Evolutionary conservation across 306 rosid species (phyloP).

Genomic region (Fragaria iinumae): DNA sequence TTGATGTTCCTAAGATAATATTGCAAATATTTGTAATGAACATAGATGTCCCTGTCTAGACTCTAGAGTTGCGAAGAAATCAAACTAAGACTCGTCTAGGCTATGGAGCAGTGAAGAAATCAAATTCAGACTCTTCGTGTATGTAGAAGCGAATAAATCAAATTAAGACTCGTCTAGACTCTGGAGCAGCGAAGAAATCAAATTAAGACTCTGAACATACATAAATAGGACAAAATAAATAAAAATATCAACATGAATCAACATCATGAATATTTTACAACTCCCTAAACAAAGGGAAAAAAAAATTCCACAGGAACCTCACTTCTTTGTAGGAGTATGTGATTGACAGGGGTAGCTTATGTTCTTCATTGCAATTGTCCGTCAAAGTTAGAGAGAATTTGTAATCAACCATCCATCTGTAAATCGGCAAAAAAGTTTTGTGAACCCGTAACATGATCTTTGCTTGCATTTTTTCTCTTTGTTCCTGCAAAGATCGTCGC

Average conservation of each 20-base stretch:
- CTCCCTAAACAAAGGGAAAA: background rate
- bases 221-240: background rate
- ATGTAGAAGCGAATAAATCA: no score
- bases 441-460: slow-evolving; percentile 22
- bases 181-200: background rate
- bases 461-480: slow-evolving; percentile 42
- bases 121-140: no score
- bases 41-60: no score
- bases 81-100: no score
- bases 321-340: background rate
- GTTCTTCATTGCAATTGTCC: background rate
- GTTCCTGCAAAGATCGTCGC: slow-evolving; percentile 41
- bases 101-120: no score
- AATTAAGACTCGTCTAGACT: no score
- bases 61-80: no score
- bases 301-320: background rate
- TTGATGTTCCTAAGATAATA: no score
- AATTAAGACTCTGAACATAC: background rate
- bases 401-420: slow-evolving; percentile 22
- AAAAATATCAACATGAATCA: background rate
- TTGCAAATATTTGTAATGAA: no score
- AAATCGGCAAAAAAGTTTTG: slow-evolving; percentile 59
- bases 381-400: background rate
- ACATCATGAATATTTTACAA: background rate
- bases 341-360: background rate